Conservation (phyloP, 148 eudicot genomes). For the Spergularia bocconei region DNA sequence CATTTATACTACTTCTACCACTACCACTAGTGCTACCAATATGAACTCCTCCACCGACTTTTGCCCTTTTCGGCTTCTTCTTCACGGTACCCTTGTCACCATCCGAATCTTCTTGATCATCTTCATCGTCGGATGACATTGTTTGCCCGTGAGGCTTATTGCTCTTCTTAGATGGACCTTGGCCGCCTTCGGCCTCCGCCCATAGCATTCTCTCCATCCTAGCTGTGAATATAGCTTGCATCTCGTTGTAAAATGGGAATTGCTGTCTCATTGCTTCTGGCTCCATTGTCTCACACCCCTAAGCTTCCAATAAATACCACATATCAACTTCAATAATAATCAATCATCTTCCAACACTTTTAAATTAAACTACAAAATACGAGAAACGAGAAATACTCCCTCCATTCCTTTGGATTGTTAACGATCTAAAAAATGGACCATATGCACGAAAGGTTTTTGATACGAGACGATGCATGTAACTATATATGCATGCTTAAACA, state of each 20-base stretch:
- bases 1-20: constrained; percentile 17
- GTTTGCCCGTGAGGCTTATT: constrained; percentile 17
- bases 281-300: constrained; percentile 98
- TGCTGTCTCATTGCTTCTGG: constrained; percentile 71
- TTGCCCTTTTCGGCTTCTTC: constrained; percentile 32
- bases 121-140: constrained; percentile 73
- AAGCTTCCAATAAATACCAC: constrained; percentile 26
- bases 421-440: too few species aligned
- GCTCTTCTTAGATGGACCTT: constrained; percentile 36
- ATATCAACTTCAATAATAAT: neutral
- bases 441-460: too few species aligned
- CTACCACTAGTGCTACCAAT: neutral
- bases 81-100: constrained; percentile 25
- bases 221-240: constrained; percentile 71
- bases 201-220: constrained; percentile 88
- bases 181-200: constrained; percentile 68
- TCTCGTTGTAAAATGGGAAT: constrained; percentile 81
- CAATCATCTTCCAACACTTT: neutral
- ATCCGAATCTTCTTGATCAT: constrained; percentile 40
- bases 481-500: too few species aligned
- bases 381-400: too few species aligned
- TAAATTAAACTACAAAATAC: too few species aligned
- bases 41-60: constrained; percentile 5
- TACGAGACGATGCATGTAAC: too few species aligned
- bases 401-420: too few species aligned